A percentile compares a stretch with the other conserved stretches of the same genome.
These are phyloP conservation scores for Leptographium wingfieldii DNA, from an alignment of 2,329 filamentous ascomycete species.

Conservation along the genomic window DNA sequence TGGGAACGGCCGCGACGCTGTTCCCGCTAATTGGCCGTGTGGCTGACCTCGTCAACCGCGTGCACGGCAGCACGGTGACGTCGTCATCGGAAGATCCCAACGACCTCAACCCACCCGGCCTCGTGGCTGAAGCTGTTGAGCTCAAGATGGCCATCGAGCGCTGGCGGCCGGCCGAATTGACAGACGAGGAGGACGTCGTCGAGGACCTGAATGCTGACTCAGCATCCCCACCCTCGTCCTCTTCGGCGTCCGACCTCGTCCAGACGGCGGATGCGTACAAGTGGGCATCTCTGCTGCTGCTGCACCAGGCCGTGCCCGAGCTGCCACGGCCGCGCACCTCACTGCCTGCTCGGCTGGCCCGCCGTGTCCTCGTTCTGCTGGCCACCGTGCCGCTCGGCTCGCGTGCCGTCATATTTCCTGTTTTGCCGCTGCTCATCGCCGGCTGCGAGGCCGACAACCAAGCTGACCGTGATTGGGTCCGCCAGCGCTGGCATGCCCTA, in stretches of 20 bases:
- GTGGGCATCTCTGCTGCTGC: conserved; percentile 1
- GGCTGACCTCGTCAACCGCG: conserved; percentile 2
- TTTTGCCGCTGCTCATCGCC: conserved; percentile 1
- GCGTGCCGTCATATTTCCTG: conserved; percentile 5
- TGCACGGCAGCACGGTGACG: background rate
- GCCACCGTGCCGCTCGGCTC: conserved; percentile 3
- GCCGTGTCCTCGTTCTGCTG: conserved; percentile 1
- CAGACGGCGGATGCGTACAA: conserved; percentile 6
- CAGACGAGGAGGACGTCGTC: background rate
- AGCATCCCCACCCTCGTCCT: background rate
- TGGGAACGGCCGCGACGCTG: background rate
- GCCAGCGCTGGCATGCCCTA: conserved; percentile 1
- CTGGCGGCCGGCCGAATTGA: background rate
- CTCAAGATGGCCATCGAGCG: background rate
- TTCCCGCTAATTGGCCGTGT: conserved; percentile 4
- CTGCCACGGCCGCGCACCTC: background rate
- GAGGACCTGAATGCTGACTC: background rate
- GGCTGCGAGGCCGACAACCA: conserved; percentile 1
- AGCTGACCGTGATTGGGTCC: conserved; percentile 3
- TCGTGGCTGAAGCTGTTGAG: conserved; percentile 3
- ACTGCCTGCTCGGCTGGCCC: background rate
- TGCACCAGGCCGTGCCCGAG: conserved; percentile 4
- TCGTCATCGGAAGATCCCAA: background rate
- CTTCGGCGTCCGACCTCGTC: background rate
- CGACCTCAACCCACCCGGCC: background rate